phyloP scores from a whole-genome alignment of 441 rosid genomes.

The Omphalea diandra region DNA sequence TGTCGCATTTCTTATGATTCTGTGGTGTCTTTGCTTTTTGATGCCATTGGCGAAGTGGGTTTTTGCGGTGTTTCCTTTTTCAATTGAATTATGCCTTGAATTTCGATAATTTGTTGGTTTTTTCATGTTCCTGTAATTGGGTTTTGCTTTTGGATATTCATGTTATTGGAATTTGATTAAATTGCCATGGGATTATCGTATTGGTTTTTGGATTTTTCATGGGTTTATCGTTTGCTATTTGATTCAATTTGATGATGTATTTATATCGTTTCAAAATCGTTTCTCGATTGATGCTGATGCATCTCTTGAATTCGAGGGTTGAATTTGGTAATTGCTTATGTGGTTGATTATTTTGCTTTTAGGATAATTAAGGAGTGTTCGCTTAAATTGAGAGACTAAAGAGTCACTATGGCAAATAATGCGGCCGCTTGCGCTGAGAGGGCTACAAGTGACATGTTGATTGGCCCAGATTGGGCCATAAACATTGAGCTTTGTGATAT shows the following conservation, averaged over 20 bases:
- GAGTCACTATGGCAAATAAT: constrained; percentile 54
- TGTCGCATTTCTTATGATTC: background rate
- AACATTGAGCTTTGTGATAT: constrained; percentile 91
- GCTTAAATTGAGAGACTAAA: constrained; percentile 14
- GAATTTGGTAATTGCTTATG: constrained; percentile 19
- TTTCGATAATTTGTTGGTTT: no score
- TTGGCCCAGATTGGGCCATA: constrained; percentile 97
- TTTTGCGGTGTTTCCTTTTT: background rate
- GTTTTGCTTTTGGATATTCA: background rate
- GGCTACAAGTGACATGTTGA: constrained; percentile 82
- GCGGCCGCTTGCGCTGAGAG: constrained; percentile 94
- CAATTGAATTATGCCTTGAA: no score
- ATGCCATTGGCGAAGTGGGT: background rate
- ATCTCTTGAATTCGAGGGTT: constrained; percentile 6
- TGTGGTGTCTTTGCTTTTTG: background rate
- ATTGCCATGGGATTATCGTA: background rate
- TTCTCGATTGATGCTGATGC: no score
- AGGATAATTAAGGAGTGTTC: constrained; percentile 22
- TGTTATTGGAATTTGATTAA: constrained; percentile 7
- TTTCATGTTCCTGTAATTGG: background rate
- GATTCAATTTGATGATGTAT: constrained; percentile 23
- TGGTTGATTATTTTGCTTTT: constrained; percentile 14
- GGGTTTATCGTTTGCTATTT: constrained; percentile 17
- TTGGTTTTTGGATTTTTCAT: background rate
- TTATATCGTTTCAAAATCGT: constrained; percentile 1